These are phyloP conservation scores for Hondaea fermentalgiana DNA, from an alignment of 108 stramenopile species.

Conservation along the genomic window DNA sequence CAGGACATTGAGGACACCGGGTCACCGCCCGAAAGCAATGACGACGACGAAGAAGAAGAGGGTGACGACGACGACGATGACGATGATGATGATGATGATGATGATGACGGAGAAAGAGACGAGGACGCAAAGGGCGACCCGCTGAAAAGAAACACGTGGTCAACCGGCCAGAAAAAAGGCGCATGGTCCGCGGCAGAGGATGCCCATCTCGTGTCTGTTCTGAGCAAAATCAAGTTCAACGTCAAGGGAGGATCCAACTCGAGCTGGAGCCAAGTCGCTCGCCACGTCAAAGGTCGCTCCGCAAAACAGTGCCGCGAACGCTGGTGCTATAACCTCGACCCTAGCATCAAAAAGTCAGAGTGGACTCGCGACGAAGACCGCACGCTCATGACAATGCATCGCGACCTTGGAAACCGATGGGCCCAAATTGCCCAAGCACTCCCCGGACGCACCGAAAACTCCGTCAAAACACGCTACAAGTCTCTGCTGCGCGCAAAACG, in stretches of 20 bases:
- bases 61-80: no score
- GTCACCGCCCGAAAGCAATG: no score
- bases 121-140: background rate
- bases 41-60: no score
- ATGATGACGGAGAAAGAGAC: background rate
- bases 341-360: slow-evolving; percentile 35
- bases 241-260: background rate
- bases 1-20: no score
- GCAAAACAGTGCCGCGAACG: slow-evolving; percentile 56
- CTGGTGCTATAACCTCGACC: slow-evolving; percentile 53
- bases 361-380: slow-evolving; percentile 45
- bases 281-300: slow-evolving; percentile 33
- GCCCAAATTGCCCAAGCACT: slow-evolving; percentile 26
- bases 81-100: background rate
- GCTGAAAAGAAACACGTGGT: background rate
- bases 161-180: background rate
- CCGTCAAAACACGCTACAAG: slow-evolving; percentile 31
- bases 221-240: background rate
- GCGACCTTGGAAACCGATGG: slow-evolving; percentile 31
- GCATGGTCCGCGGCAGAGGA: background rate
- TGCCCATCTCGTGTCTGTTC: background rate
- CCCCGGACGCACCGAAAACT: slow-evolving; percentile 32
- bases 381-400: slow-evolving; percentile 32
- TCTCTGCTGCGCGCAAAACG: slow-evolving; percentile 2
- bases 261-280: slow-evolving; percentile 39